These are phyloP conservation scores for Sporobolomyces roseus DNA, from an alignment of 768 basidiomycete genomes.

Conservation along the genomic window DNA sequence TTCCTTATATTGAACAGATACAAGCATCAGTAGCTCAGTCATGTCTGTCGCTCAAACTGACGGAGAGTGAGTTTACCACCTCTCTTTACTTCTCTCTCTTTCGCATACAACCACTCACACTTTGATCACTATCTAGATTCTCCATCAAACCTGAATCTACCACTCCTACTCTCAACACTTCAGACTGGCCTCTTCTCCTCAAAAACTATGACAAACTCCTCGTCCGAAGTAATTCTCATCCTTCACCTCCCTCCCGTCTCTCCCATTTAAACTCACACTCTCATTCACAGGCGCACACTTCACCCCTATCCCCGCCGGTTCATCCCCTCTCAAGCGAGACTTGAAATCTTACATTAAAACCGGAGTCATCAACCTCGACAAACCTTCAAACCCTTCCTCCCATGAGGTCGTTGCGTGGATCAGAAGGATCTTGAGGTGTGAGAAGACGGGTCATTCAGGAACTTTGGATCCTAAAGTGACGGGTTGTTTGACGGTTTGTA, in stretches of 20 bases:
- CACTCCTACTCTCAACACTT: conserved; percentile 80
- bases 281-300: conserved; percentile 86
- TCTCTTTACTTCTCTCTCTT: not conserved
- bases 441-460: conserved; percentile 98
- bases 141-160: conserved; percentile 63
- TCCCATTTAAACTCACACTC: not conserved
- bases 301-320: conserved; percentile 92
- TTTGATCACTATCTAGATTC: conserved; percentile 28
- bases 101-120: not conserved
- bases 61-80: conserved; percentile 18
- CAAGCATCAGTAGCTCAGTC: not conserved
- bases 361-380: conserved; percentile 98
- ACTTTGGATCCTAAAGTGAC: conserved; percentile 99
- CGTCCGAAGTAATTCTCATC: conserved; percentile 20
- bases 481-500: conserved; percentile 96
- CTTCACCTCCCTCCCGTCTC: not conserved
- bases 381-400: conserved; percentile 85
- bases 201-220: conserved; percentile 91
- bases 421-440: conserved; percentile 88
- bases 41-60: conserved; percentile 26
- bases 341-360: conserved; percentile 90
- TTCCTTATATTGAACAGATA: not conserved
- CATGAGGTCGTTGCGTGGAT: conserved; percentile 99
- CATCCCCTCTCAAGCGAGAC: conserved; percentile 91
- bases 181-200: conserved; percentile 92